Evolutionary conservation across 1,284 basidiomycete genomes (phyloP).

Genomic region (Ustilago cynodontis): DNA sequence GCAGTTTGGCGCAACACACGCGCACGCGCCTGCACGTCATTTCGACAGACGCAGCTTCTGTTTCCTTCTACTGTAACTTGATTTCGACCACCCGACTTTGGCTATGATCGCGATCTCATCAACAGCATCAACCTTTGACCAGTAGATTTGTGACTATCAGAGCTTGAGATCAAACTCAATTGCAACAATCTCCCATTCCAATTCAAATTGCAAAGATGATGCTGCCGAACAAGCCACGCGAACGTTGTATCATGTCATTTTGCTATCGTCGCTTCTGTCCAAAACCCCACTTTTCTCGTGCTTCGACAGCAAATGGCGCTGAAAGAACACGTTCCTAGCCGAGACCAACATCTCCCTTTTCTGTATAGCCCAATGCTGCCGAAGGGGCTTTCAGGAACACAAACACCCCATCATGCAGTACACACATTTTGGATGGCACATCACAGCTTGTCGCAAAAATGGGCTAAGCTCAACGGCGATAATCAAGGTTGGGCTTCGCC

Average conservation of each 20-base stretch:
- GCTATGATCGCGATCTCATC: background rate
- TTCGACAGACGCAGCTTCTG: background rate
- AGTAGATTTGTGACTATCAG: background rate
- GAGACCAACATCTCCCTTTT: constrained; percentile 12
- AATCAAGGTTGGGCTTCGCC: background rate
- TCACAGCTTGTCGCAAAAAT: no score
- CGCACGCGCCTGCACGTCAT: background rate
- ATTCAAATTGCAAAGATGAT: no score
- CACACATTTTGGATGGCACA: no score
- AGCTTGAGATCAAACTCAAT: background rate
- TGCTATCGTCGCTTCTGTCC: background rate
- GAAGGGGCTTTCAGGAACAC: no score
- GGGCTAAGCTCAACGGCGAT: no score
- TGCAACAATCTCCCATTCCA: no score
- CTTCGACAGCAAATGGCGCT: constrained; percentile 1
- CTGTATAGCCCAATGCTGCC: no score
- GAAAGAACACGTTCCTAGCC: background rate
- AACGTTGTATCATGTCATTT: constrained; percentile 27
- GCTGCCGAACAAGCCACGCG: constrained; percentile 6
- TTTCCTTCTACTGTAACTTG: background rate
- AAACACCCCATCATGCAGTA: no score
- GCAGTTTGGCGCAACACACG: background rate
- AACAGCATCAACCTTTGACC: no score
- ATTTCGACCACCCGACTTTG: background rate
- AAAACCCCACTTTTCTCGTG: no score